Evolutionary conservation across 2,329 filamentous ascomycete genomes (phyloP).

Genomic region (Pleurostoma richardsiae): DNA sequence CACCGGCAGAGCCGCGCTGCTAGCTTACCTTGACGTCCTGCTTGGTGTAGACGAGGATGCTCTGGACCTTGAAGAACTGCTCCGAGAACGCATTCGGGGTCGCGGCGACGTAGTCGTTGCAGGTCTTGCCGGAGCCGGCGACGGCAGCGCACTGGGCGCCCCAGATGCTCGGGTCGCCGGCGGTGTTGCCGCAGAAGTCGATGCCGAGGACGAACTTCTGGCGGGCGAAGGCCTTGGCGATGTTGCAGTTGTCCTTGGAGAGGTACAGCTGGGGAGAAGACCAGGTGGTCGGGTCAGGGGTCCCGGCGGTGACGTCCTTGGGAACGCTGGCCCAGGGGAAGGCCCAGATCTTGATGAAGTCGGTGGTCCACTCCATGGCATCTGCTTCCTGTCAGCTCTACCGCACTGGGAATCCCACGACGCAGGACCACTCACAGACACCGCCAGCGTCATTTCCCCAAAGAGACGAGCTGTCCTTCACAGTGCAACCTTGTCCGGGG

Average conservation of each 20-base stretch:
- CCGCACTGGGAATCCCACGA: no score
- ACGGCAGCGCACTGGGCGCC: conserved; percentile 14
- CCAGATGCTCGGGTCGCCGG: conserved; percentile 31
- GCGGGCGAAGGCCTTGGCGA: conserved; percentile 56
- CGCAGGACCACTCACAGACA: no score
- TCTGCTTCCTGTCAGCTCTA: not conserved
- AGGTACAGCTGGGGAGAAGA: conserved; percentile 59
- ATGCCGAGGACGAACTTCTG: conserved; percentile 73
- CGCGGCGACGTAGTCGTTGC: conserved; percentile 28
- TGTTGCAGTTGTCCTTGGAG: conserved; percentile 54
- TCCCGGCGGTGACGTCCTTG: conserved; percentile 17
- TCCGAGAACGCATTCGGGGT: conserved; percentile 29
- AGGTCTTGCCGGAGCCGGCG: conserved; percentile 18
- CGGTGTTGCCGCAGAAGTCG: conserved; percentile 69
- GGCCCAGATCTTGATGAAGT: conserved; percentile 4
- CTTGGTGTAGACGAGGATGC: conserved; percentile 25
- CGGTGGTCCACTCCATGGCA: conserved; percentile 2
- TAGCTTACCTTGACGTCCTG: conserved; percentile 8
- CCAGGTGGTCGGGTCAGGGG: conserved; percentile 61
- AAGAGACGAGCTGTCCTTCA: conserved; percentile 2
- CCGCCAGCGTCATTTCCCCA: conserved; percentile 1
- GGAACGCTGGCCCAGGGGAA: conserved; percentile 3
- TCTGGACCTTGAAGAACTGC: conserved; percentile 39
- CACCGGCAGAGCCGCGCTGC: conserved; percentile 2
- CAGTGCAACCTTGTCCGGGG: conserved; percentile 1